Percentiles rank a stretch among this genome's conserved stretches.
Evolutionary conservation across 805 yeast genomes (phyloP).

Genomic region (Dipodascus geniculatus): DNA sequence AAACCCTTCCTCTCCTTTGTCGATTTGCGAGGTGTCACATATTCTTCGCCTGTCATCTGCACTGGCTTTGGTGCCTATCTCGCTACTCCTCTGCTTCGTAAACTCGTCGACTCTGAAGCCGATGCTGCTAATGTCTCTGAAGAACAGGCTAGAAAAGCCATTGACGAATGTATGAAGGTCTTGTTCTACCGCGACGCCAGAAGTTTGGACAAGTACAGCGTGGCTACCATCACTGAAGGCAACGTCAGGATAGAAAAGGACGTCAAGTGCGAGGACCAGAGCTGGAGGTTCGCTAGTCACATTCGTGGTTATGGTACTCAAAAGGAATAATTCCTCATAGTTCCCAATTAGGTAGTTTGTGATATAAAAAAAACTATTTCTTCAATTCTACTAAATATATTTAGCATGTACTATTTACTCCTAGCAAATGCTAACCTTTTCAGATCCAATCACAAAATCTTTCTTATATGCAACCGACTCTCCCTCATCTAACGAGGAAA

Average conservation of each 20-base stretch:
- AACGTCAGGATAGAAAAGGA: constrained; percentile 56
- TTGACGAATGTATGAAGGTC: constrained; percentile 84
- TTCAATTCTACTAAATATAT: no score
- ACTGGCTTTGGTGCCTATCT: constrained; percentile 95
- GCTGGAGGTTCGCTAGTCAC: constrained; percentile 83
- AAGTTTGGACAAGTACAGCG: constrained; percentile 71
- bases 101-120: constrained; percentile 65
- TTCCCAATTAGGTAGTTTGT: neutral
- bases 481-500: constrained; percentile 34
- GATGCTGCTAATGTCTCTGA: constrained; percentile 61
- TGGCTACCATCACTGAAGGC: constrained; percentile 59
- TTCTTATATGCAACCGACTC: constrained; percentile 62
- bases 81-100: constrained; percentile 85
- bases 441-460: constrained; percentile 25
- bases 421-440: constrained; percentile 26
- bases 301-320: constrained; percentile 86
- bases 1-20: constrained; percentile 75
- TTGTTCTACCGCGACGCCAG: constrained; percentile 94
- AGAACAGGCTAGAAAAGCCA: constrained; percentile 63
- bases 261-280: constrained; percentile 59
- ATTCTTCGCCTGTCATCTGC: constrained; percentile 77
- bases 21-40: constrained; percentile 85
- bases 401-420: no score
- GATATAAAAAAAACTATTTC: neutral
- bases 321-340: constrained; percentile 20